Percentiles rank a stretch among this genome's conserved stretches.
Conservation (phyloP, 1,139 yeast species). For the Geotrichum siamense region DNA sequence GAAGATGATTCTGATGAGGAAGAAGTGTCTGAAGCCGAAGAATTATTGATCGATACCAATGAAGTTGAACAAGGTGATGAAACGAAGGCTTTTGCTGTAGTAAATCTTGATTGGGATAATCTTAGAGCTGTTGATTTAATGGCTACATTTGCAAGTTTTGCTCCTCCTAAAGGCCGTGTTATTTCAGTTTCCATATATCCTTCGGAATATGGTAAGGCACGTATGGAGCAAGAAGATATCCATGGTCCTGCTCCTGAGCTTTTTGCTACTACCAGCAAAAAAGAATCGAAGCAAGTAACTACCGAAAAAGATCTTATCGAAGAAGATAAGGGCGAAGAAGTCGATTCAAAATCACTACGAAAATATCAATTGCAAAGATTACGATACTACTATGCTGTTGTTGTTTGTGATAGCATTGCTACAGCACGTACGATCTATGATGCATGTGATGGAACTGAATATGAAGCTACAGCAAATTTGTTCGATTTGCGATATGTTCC, state of each 20-base stretch:
- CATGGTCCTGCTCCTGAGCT: constrained; percentile 92
- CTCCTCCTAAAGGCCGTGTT: constrained; percentile 69
- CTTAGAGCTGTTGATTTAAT: constrained; percentile 75
- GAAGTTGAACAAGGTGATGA: constrained; percentile 85
- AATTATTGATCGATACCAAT: constrained; percentile 55
- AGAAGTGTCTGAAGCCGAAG: constrained; percentile 35
- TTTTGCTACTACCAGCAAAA: constrained; percentile 44
- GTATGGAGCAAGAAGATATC: constrained; percentile 80
- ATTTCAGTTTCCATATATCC: constrained; percentile 73
- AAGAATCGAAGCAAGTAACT: constrained; percentile 33
- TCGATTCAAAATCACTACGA: constrained; percentile 44
- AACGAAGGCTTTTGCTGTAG: constrained; percentile 74
- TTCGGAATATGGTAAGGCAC: constrained; percentile 88
- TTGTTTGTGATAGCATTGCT: constrained; percentile 63
- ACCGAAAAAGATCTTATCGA: constrained; percentile 29
- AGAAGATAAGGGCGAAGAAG: constrained; percentile 43
- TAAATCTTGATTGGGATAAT: constrained; percentile 97
- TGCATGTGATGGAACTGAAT: constrained; percentile 91
- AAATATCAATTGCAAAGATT: constrained; percentile 71
- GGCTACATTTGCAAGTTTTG: constrained; percentile 86
- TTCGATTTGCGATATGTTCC: constrained; percentile 92
- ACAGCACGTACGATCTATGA: constrained; percentile 75
- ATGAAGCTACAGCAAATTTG: constrained; percentile 89
- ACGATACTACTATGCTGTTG: constrained; percentile 92
- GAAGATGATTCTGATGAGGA: constrained; percentile 35